Percentiles rank a stretch among this genome's conserved stretches.
Evolutionary conservation across 176 grass and related monocot genomes (phyloP).

Genomic region (Oryza rufipogon): DNA sequence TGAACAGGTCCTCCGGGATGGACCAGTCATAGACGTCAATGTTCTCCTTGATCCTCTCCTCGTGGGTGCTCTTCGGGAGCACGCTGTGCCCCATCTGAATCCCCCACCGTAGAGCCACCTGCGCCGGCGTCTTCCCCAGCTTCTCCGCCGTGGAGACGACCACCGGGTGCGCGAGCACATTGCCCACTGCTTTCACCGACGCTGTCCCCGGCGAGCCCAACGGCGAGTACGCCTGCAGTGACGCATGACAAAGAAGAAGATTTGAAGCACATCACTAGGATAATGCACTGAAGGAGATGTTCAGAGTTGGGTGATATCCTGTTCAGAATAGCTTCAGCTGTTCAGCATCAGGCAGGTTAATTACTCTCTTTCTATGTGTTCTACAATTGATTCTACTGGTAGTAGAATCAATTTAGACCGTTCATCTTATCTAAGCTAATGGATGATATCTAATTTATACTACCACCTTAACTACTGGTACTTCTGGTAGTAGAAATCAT

Average conservation of each 20-base stretch:
- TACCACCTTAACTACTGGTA: no score
- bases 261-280: not conserved
- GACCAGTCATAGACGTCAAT: slow-evolving; percentile 60
- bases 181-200: slow-evolving; percentile 30
- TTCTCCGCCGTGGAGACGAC: slow-evolving; percentile 52
- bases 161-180: slow-evolving; percentile 49
- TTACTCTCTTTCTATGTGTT: no score
- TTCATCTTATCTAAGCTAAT: no score
- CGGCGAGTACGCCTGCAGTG: slow-evolving; percentile 62
- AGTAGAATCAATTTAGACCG: no score
- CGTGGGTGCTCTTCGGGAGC: slow-evolving; percentile 66
- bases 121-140: slow-evolving; percentile 63
- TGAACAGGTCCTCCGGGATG: slow-evolving; percentile 61
- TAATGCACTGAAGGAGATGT: not conserved
- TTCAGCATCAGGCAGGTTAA: no score
- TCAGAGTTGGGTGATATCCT: not conserved
- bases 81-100: slow-evolving; percentile 69
- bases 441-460: no score
- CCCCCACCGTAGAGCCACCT: slow-evolving; percentile 68
- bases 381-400: no score
- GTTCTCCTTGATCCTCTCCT: slow-evolving; percentile 58
- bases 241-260: not conserved
- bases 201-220: slow-evolving; percentile 62
- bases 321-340: not conserved
- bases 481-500: no score